These are phyloP conservation scores for Prunus salicina DNA, from an alignment of 306 rosid genomes.

Conservation along the genomic window DNA sequence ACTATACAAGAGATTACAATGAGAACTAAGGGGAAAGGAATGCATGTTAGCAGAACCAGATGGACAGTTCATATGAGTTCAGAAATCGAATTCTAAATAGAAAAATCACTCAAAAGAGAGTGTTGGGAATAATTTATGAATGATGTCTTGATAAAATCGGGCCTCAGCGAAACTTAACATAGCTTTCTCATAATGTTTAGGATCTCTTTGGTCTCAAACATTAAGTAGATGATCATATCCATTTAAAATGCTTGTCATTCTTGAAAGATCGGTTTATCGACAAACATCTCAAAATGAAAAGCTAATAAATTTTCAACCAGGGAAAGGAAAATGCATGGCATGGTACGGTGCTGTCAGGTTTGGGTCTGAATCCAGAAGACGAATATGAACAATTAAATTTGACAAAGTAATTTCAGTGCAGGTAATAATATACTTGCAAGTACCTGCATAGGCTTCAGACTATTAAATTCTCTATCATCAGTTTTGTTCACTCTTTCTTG, in stretches of 20 bases:
- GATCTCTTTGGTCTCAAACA: background rate
- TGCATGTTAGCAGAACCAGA: constrained; percentile 1
- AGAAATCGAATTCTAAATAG: background rate
- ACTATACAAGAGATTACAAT: background rate
- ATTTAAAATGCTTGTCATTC: background rate
- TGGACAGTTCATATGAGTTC: background rate
- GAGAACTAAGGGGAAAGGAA: background rate
- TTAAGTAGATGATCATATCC: background rate
- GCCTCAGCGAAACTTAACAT: background rate
- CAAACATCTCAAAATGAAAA: background rate
- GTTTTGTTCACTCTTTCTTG: constrained; percentile 53
- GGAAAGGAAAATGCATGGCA: background rate
- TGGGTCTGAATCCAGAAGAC: background rate
- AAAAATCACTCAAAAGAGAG: background rate
- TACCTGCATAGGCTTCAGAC: constrained; percentile 87
- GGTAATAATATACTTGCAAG: constrained; percentile 18
- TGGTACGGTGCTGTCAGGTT: background rate
- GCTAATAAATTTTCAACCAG: background rate
- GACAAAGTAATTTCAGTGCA: background rate
- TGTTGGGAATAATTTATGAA: background rate
- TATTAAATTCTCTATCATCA: constrained; percentile 46
- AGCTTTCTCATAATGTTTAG: background rate
- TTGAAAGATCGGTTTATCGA: background rate
- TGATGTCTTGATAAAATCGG: background rate
- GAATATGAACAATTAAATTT: background rate